phyloP scores from a whole-genome alignment of 768 basidiomycete genomes.

The Cytidiella melzeri region DNA sequence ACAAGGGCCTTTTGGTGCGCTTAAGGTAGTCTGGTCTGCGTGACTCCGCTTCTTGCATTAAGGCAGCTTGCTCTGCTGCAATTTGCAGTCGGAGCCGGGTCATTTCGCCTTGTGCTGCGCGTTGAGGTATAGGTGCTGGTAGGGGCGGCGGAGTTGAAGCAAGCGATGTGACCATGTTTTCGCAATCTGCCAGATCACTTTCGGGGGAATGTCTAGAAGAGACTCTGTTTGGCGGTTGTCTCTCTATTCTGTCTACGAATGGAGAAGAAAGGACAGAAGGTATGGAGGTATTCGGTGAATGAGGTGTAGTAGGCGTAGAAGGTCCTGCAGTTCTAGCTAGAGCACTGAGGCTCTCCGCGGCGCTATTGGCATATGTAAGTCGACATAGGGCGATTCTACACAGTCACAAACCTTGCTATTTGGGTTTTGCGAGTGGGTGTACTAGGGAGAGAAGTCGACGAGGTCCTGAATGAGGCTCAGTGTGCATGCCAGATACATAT shows the following conservation, averaged over 20 bases:
- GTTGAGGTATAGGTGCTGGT: conserved; percentile 21
- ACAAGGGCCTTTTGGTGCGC: conserved; percentile 44
- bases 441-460: conserved; percentile 8
- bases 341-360: not conserved
- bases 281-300: conserved; percentile 18
- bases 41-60: conserved; percentile 49
- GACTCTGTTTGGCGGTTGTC: conserved; percentile 10
- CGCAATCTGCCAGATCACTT: conserved; percentile 11
- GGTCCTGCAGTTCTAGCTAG: not conserved
- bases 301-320: conserved; percentile 9
- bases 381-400: not conserved
- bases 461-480: not conserved
- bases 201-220: conserved; percentile 7
- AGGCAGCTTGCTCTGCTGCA: conserved; percentile 42
- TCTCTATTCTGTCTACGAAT: conserved; percentile 22
- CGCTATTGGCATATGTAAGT: not conserved
- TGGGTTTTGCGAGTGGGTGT: conserved; percentile 3
- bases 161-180: conserved; percentile 13
- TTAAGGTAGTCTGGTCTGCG: conserved; percentile 70
- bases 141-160: conserved; percentile 21
- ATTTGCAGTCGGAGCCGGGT: conserved; percentile 51
- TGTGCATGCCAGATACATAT: too few species aligned
- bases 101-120: conserved; percentile 46
- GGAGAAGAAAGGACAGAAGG: conserved; percentile 25
- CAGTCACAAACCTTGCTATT: not conserved